Percentiles rank a stretch among this genome's conserved stretches.
Conservation (phyloP, 2,329 filamentous ascomycete species). For the Aureobasidium sp. region DNA sequence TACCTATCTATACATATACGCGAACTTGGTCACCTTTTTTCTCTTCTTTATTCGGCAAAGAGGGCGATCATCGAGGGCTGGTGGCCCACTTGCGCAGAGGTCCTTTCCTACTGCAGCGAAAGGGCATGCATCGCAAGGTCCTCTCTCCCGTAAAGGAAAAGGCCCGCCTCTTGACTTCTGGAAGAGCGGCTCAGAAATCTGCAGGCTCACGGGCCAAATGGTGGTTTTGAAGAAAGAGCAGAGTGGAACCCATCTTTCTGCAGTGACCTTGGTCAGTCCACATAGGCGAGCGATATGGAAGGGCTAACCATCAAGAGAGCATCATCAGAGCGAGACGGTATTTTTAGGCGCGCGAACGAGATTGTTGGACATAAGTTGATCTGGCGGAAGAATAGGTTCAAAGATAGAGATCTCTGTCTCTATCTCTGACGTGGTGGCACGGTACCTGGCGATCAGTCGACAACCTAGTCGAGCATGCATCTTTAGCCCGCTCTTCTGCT, state of each 20-base stretch:
- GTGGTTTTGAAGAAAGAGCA: not conserved
- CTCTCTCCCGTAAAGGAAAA: not conserved
- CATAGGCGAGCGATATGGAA: not conserved
- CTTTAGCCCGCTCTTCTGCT: not conserved
- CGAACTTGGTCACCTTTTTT: not conserved
- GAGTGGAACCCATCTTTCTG: not conserved
- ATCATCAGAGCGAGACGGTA: not conserved
- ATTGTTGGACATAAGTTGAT: not conserved
- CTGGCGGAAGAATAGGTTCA: not conserved
- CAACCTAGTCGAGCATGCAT: not conserved
- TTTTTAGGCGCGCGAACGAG: not conserved
- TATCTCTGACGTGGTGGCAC: not conserved
- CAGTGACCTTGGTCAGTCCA: not conserved
- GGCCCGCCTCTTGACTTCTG: not conserved
- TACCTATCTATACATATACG: not conserved
- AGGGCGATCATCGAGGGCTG: not conserved
- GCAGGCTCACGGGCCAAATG: conserved; percentile 3
- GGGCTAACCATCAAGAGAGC: not conserved
- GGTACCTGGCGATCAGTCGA: conserved; percentile 7
- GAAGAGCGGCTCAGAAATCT: not conserved
- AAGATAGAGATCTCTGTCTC: conserved; percentile 5
- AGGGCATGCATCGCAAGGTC: not conserved
- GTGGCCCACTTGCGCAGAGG: not conserved
- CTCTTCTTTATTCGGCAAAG: not conserved
- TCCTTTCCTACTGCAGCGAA: not conserved